Conservation (phyloP, 1,284 basidiomycete species). For the Fomes fomentarius region DNA sequence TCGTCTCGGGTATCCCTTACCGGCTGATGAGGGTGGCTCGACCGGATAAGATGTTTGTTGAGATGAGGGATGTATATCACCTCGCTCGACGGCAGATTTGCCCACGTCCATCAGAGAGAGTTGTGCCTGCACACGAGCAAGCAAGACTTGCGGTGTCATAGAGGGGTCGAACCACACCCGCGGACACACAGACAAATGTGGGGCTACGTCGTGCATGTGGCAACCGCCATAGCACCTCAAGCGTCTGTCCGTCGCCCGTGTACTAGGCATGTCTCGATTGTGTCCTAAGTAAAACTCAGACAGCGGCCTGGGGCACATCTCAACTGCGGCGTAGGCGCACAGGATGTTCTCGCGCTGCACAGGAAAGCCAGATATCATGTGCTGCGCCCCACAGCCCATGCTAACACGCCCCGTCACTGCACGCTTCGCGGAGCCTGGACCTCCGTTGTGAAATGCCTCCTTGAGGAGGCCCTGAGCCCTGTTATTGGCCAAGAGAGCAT, state of each 20-base stretch:
- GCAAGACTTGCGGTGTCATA: no score
- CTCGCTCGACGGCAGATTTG: no score
- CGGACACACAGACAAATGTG: not conserved
- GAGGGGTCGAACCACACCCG: no score
- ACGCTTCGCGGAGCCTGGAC: not conserved
- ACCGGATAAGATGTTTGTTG: no score
- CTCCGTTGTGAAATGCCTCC: not conserved
- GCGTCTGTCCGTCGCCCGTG: not conserved
- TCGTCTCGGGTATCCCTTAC: no score
- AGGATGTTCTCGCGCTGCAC: conserved; percentile 3
- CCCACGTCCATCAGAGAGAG: no score
- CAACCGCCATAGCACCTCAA: conserved; percentile 1
- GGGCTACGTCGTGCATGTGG: not conserved
- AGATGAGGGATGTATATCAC: no score
- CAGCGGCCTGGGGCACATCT: not conserved
- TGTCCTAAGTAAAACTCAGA: not conserved
- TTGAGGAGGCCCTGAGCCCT: no score
- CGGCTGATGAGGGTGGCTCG: no score
- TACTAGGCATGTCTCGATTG: no score
- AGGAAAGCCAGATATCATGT: conserved; percentile 5
- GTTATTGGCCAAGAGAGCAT: no score
- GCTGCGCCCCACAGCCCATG: conserved; percentile 4
- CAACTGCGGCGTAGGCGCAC: conserved; percentile 4
- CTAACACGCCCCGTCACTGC: not conserved
- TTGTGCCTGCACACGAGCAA: no score